These are phyloP conservation scores for Lachancea mirantina DNA, from an alignment of 805 yeast genomes.

Conservation along the genomic window DNA sequence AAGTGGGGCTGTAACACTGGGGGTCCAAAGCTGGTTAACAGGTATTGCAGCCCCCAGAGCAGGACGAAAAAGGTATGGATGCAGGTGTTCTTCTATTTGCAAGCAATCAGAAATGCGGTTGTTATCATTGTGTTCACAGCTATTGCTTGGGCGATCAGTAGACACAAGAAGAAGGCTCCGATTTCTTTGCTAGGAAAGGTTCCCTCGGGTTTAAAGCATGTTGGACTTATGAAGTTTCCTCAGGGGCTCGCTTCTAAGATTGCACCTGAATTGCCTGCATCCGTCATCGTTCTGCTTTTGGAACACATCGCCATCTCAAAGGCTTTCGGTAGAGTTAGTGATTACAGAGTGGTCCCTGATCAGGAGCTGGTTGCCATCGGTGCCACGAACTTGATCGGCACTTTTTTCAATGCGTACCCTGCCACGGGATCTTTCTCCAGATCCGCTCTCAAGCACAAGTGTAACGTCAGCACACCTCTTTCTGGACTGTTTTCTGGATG, in stretches of 20 bases:
- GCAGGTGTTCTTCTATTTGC: constrained; percentile 55
- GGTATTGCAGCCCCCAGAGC: constrained; percentile 27
- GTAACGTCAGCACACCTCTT: constrained; percentile 91
- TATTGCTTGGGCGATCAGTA: constrained; percentile 70
- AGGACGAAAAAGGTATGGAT: constrained; percentile 21
- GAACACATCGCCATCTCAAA: constrained; percentile 93
- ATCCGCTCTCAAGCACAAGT: constrained; percentile 88
- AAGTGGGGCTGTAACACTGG: constrained; percentile 49
- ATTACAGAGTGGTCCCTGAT: constrained; percentile 84
- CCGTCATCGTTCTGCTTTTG: constrained; percentile 70
- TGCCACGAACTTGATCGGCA: constrained; percentile 81
- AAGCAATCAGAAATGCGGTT: constrained; percentile 74
- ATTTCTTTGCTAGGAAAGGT: constrained; percentile 67
- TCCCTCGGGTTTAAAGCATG: constrained; percentile 74
- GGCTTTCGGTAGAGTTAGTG: constrained; percentile 88
- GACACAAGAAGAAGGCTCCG: constrained; percentile 40
- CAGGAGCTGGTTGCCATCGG: constrained; percentile 95
- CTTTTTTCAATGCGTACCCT: constrained; percentile 89
- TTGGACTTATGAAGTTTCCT: constrained; percentile 65
- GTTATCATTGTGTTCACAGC: constrained; percentile 76
- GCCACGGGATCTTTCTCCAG: constrained; percentile 95
- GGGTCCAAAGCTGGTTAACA: constrained; percentile 58
- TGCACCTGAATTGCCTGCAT: constrained; percentile 78
- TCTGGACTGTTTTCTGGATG: constrained; percentile 88
- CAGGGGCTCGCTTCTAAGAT: constrained; percentile 49